Evolutionary conservation across 2,329 filamentous ascomycete genomes (phyloP).

Genomic region (Ophiostoma pallidulum): DNA sequence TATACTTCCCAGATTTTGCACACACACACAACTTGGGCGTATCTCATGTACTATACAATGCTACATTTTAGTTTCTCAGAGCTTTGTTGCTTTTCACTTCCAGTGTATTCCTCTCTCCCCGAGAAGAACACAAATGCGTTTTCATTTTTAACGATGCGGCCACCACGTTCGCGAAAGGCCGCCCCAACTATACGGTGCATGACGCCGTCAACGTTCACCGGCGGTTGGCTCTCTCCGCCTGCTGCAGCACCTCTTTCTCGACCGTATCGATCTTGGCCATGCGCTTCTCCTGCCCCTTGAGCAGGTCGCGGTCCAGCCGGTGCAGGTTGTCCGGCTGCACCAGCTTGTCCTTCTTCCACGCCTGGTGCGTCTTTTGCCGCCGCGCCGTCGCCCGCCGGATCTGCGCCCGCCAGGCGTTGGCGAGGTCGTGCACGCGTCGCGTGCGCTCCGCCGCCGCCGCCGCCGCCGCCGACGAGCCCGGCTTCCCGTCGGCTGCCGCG

Average conservation of each 20-base stretch:
- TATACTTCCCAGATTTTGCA: background rate
- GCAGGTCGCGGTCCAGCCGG: conserved; percentile 36
- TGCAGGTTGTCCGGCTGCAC: conserved; percentile 35
- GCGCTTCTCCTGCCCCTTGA: conserved; percentile 44
- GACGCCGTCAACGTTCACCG: background rate
- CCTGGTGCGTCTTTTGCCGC: conserved; percentile 38
- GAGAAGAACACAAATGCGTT: too few species aligned
- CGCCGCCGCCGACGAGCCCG: background rate
- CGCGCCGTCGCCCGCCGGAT: conserved; percentile 31
- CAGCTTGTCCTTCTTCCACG: conserved; percentile 36
- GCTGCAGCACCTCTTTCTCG: conserved; percentile 40
- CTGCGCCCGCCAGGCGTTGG: conserved; percentile 42
- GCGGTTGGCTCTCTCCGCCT: conserved; percentile 22
- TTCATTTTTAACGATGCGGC: too few species aligned
- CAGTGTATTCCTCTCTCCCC: too few species aligned
- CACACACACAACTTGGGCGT: background rate
- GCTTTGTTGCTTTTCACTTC: too few species aligned
- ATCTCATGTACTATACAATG: conserved; percentile 6
- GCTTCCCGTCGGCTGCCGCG: background rate
- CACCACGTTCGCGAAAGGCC: too few species aligned
- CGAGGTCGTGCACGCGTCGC: conserved; percentile 34
- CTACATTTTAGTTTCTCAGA: too few species aligned
- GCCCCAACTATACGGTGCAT: too few species aligned
- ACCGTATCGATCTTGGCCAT: conserved; percentile 40
- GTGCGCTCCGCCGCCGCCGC: conserved; percentile 26